Percentiles rank a stretch among this genome's conserved stretches.
Evolutionary conservation across 306 rosid species (phyloP).

Genomic region (Sicyos baderoa): DNA sequence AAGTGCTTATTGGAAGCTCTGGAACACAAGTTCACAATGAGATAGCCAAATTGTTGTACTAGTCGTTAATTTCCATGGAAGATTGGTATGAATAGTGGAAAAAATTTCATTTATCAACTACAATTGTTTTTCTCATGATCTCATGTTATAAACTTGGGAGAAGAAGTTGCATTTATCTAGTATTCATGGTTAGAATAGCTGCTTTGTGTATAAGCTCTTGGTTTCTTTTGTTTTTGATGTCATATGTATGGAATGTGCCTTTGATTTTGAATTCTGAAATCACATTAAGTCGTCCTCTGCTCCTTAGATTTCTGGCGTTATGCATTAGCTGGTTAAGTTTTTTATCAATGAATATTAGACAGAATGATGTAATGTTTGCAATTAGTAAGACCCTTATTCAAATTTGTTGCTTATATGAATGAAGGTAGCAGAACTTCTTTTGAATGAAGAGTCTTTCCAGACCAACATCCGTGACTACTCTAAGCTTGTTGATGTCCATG

Average conservation of each 20-base stretch:
- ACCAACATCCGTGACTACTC: conserved; percentile 59
- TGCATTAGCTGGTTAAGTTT: neutral
- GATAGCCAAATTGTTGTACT: neutral
- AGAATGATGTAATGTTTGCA: neutral
- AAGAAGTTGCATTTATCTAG: neutral
- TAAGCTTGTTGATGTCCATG: conserved; percentile 57
- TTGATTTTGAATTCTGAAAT: neutral
- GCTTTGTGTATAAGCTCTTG: neutral
- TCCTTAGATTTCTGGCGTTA: neutral
- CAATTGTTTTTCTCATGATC: neutral
- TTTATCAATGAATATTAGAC: neutral
- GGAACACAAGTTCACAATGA: neutral
- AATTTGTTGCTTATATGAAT: conserved; percentile 17
- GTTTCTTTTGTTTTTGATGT: neutral
- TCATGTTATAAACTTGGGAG: neutral
- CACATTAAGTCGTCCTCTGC: neutral
- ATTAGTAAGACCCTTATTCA: neutral
- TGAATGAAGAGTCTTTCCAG: conserved; percentile 69
- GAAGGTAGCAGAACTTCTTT: conserved; percentile 69
- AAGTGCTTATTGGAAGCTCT: neutral
- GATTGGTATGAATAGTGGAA: neutral
- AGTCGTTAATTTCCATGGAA: neutral
- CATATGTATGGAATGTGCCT: neutral
- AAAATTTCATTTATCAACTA: neutral
- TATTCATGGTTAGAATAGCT: neutral